Percentiles rank a stretch among this genome's conserved stretches.
Evolutionary conservation across 1,284 basidiomycete species (phyloP).

Genomic region (Bothia castanella): DNA sequence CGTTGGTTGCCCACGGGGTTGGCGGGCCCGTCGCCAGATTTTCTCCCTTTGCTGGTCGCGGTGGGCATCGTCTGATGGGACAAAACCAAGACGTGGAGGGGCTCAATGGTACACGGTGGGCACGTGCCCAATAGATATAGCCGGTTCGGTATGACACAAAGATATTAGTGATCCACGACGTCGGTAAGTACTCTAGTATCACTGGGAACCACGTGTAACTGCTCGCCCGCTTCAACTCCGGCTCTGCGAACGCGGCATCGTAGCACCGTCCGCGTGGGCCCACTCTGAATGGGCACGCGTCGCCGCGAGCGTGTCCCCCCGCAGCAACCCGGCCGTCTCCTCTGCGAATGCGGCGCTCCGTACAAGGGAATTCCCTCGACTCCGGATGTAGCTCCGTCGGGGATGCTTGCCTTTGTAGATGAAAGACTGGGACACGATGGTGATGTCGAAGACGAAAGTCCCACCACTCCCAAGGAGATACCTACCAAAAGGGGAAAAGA

Average conservation of each 20-base stretch:
- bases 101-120: background rate
- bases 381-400: conserved; percentile 23
- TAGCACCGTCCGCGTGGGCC: conserved; percentile 9
- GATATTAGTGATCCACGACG: no score
- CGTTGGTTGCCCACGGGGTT: conserved; percentile 18
- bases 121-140: no score
- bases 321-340: conserved; percentile 47
- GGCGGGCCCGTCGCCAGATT: conserved; percentile 2
- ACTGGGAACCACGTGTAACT: background rate
- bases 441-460: conserved; percentile 86
- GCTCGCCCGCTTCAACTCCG: conserved; percentile 21
- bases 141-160: no score
- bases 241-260: conserved; percentile 21
- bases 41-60: conserved; percentile 22
- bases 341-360: conserved; percentile 32
- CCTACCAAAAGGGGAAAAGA: conserved; percentile 35
- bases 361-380: conserved; percentile 31
- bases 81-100: background rate
- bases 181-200: no score
- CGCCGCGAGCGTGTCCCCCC: conserved; percentile 35
- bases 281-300: conserved; percentile 22
- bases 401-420: conserved; percentile 44
- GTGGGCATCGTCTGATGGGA: conserved; percentile 21
- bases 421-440: conserved; percentile 67
- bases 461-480: conserved; percentile 86